Evolutionary conservation across 129 eudicot species (phyloP), one percentile per base, ranked within the genome.

Genomic region (Tagetes erecta): DNA sequence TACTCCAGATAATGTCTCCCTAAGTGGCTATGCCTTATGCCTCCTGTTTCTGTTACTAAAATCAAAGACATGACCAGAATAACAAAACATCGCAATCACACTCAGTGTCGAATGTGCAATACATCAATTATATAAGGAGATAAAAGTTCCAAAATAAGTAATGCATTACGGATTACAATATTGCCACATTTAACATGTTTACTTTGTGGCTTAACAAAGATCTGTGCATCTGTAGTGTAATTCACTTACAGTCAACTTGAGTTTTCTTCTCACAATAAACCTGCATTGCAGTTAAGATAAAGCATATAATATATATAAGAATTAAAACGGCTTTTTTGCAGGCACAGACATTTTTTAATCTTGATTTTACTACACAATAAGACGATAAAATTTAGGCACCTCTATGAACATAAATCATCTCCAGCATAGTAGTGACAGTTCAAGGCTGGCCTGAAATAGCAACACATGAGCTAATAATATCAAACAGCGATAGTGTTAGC

Each of bases 401-500:
- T 73, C 36, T 68, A 40, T 57, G 55, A 67, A 44, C 79, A 58
- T 66, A 63, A 45, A 66, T 73, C 75, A 74, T 67, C 80, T 73
- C 55, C 79, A 67, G 80, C 78, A 78, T 57, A 57, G 75, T 67
- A 65, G 57, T 11, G 80, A 60, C 59, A 33, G 55, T 73, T 59
- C 67, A 62, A 62, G 44, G 42, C 8, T 12, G 30, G 76, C 80
- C 84, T 74, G 76, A 67, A 80, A 72, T 46, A 57, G 75, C 55
- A 80, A 80, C 69, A 67, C 38, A 78, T 80, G 47, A 68, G 80
- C 72, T 53, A 49, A 58, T 67, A 59, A 69, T 11, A 30, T 35
- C 40, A 71, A 77, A 73, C 20, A 44, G 38, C 11, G 44, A 59
- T 59, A 86, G 64, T 46, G 78, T 58, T 45, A 81, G 76, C 76